These are phyloP conservation scores for Pythium coloratum DNA, from an alignment of 352 stramenopile species.

Conservation along the genomic window DNA sequence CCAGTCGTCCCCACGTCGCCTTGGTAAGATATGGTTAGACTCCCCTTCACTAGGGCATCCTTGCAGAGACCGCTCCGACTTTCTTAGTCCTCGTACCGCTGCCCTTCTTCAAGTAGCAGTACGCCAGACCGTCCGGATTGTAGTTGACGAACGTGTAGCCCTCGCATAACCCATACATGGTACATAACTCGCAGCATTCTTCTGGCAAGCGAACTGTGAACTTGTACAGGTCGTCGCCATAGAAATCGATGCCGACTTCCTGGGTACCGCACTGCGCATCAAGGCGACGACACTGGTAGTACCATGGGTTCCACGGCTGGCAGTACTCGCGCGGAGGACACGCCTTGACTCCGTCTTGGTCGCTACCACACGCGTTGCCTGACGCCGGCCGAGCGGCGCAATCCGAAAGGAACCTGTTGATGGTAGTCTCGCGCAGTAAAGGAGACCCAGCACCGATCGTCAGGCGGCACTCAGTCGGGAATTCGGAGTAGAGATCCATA, in stretches of 20 bases:
- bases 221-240: constrained; percentile 37
- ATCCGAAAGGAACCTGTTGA: too few relatives aligned
- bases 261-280: constrained; percentile 38
- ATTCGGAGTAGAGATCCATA: too few relatives aligned
- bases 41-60: not conserved
- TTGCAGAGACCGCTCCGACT: constrained; percentile 21
- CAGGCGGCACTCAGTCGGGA: too few relatives aligned
- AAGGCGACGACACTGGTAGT: constrained; percentile 53
- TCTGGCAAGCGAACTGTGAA: constrained; percentile 21
- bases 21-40: too few relatives aligned
- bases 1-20: too few relatives aligned
- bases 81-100: constrained; percentile 3
- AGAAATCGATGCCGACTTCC: constrained; percentile 39
- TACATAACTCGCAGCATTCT: constrained; percentile 26
- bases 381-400: too few relatives aligned
- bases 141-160: constrained; percentile 35
- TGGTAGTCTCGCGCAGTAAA: too few relatives aligned
- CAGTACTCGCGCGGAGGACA: constrained; percentile 33
- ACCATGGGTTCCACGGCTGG: constrained; percentile 58
- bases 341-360: too few relatives aligned
- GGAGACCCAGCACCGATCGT: too few relatives aligned
- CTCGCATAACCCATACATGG: constrained; percentile 27
- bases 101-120: constrained; percentile 35
- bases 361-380: too few relatives aligned
- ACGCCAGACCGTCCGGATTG: constrained; percentile 35